phyloP scores from a whole-genome alignment of 257 asterid species.

The Solanum bulbocastanum region DNA sequence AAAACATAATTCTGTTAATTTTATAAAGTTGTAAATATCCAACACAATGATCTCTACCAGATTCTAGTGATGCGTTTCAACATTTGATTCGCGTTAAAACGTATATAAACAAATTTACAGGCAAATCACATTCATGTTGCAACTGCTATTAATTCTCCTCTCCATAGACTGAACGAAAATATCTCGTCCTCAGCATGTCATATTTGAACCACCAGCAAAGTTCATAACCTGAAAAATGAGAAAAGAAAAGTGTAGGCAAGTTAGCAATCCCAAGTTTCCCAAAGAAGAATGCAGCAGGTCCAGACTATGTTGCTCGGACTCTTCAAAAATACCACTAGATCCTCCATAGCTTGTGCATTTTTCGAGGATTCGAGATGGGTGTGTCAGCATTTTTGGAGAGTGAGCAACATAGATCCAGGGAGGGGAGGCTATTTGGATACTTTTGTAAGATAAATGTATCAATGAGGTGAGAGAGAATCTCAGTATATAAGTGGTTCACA shows the following conservation, averaged over 20 bases:
- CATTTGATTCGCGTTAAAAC: neutral
- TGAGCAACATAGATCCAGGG: neutral
- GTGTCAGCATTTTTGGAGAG: neutral
- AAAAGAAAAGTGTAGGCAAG: neutral
- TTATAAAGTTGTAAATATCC: neutral
- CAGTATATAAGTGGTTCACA: neutral
- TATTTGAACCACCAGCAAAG: slow-evolving; percentile 23
- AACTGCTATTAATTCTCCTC: neutral
- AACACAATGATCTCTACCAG: neutral
- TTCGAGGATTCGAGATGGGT: neutral
- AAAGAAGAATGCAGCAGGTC: neutral
- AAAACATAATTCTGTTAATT: neutral
- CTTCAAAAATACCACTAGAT: neutral
- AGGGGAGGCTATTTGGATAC: neutral
- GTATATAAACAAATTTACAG: slow-evolving; percentile 2
- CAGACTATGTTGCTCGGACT: neutral
- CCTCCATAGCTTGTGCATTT: neutral
- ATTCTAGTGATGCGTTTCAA: neutral
- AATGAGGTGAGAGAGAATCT: neutral
- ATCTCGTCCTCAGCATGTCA: slow-evolving; percentile 39
- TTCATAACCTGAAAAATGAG: slow-evolving; percentile 16
- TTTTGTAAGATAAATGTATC: neutral
- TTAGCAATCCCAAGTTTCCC: neutral
- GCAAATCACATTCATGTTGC: neutral
- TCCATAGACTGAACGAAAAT: neutral